Evolutionary conservation across 139 green algal genomes (phyloP).

Genomic region (Chlorella sp.): DNA sequence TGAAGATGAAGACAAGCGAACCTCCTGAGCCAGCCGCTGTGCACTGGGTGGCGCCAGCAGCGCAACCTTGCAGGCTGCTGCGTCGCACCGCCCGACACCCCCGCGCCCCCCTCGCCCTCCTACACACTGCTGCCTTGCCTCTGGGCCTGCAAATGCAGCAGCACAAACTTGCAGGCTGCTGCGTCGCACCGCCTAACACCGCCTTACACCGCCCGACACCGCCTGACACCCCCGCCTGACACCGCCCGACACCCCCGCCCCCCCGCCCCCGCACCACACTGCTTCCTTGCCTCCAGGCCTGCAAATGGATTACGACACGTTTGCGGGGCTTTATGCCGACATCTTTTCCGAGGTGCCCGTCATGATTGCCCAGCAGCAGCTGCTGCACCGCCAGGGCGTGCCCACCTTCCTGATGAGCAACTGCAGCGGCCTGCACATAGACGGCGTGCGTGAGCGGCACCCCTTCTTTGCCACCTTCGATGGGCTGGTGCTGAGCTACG

Average conservation of each 20-base stretch:
- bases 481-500: neutral
- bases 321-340: constrained; percentile 26
- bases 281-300: neutral
- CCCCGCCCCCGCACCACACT: neutral
- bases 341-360: constrained; percentile 2
- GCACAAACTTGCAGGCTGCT: neutral
- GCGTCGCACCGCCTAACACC: too few relatives aligned
- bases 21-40: too few relatives aligned
- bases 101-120: neutral
- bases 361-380: constrained; percentile 31
- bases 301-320: neutral
- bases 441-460: neutral
- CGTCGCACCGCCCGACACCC: neutral
- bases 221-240: neutral
- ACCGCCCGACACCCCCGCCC: neutral
- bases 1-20: too few relatives aligned
- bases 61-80: neutral
- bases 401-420: constrained; percentile 1
- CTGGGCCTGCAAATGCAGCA: neutral
- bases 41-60: neutral
- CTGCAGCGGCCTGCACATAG: neutral
- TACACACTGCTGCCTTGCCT: neutral
- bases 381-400: neutral
- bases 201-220: too few relatives aligned
- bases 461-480: neutral